Evolutionary conservation across 768 basidiomycete genomes (phyloP).

Genomic region (Ramaria rubella): DNA sequence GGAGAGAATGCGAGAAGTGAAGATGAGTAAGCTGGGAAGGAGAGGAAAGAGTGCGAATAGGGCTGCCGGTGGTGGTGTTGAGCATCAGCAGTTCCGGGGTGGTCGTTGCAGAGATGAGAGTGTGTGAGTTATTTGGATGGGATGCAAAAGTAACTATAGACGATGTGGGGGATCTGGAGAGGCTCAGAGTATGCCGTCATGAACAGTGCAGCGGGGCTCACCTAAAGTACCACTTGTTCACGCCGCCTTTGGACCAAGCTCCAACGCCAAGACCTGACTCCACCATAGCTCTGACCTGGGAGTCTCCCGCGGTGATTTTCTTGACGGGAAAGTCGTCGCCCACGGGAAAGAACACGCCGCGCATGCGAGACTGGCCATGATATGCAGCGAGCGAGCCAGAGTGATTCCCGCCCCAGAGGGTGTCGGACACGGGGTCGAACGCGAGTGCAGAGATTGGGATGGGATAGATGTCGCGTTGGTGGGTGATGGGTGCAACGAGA

Average conservation of each 20-base stretch:
- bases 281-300: slow-evolving; percentile 63
- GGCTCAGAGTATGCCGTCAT: slow-evolving; percentile 1
- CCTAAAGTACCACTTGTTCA: slow-evolving; percentile 79
- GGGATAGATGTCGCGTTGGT: slow-evolving; percentile 15
- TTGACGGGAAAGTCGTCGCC: slow-evolving; percentile 64
- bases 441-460: slow-evolving; percentile 64
- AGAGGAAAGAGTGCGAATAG: slow-evolving; percentile 49
- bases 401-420: slow-evolving; percentile 78
- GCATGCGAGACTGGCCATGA: slow-evolving; percentile 54
- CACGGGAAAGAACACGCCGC: slow-evolving; percentile 69
- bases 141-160: slow-evolving; percentile 5
- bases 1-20: slow-evolving; percentile 53
- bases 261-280: slow-evolving; percentile 60
- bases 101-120: slow-evolving; percentile 53
- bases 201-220: slow-evolving; percentile 29
- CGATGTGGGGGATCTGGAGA: slow-evolving; percentile 36
- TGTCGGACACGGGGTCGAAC: slow-evolving; percentile 89
- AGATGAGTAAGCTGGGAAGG: slow-evolving; percentile 60
- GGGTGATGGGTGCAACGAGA: slow-evolving; percentile 7
- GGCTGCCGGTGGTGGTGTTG: slow-evolving; percentile 65
- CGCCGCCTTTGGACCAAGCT: slow-evolving; percentile 77
- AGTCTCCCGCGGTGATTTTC: slow-evolving; percentile 72
- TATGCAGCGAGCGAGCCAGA: slow-evolving; percentile 64
- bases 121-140: slow-evolving; percentile 39
- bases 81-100: slow-evolving; percentile 59